A percentile compares a stretch with the other conserved stretches of the same genome.
Evolutionary conservation across 2,329 filamentous ascomycete genomes (phyloP).

Genomic region (Paecilomyces sp.): DNA sequence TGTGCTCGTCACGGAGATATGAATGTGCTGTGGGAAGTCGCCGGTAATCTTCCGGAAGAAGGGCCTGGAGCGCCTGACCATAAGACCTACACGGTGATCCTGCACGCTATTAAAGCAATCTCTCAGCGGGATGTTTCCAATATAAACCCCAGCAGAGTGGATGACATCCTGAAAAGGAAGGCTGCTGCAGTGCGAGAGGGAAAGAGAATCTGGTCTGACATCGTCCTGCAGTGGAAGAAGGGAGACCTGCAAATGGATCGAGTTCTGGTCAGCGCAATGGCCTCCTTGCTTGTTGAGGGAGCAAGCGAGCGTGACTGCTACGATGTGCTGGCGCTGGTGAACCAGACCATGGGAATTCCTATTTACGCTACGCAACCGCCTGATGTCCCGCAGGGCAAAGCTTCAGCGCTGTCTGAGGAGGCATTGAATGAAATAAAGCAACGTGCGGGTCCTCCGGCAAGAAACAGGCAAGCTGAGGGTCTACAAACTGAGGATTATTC

Average conservation of each 20-base stretch:
- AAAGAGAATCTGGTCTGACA: constrained; percentile 72
- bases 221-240: constrained; percentile 66
- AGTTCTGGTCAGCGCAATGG: constrained; percentile 73
- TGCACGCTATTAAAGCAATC: constrained; percentile 63
- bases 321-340: constrained; percentile 66
- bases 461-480: background rate
- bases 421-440: constrained; percentile 4
- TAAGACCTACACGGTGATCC: constrained; percentile 72
- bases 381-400: constrained; percentile 3
- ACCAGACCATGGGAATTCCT: constrained; percentile 73
- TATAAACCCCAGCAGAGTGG: constrained; percentile 20
- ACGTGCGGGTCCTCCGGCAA: constrained; percentile 15
- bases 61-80: constrained; percentile 59
- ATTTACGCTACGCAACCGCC: constrained; percentile 21
- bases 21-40: constrained; percentile 72
- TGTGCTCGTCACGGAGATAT: constrained; percentile 69
- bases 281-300: constrained; percentile 63
- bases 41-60: constrained; percentile 60
- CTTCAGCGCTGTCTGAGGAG: background rate
- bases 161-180: constrained; percentile 19
- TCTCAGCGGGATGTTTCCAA: constrained; percentile 24
- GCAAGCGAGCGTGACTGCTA: constrained; percentile 55
- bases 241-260: constrained; percentile 70
- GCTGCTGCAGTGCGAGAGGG: constrained; percentile 54
- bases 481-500: constrained; percentile 1